Conservation (phyloP, 1,284 basidiomycete genomes). For the Sanghuangporus baumii region DNA sequence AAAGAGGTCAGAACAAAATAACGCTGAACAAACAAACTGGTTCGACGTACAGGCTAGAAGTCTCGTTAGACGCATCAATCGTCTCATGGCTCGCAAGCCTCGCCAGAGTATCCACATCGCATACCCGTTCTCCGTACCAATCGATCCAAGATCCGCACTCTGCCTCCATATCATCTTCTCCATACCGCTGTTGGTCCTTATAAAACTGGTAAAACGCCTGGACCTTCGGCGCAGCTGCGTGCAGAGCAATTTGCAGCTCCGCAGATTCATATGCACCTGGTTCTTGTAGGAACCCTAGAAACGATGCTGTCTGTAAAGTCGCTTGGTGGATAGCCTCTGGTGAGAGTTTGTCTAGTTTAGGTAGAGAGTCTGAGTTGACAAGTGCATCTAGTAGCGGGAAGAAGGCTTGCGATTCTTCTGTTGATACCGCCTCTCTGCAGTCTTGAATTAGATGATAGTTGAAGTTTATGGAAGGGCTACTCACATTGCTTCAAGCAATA, state of each 20-base stretch:
- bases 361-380: conserved; percentile 43
- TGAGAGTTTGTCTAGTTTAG: conserved; percentile 32
- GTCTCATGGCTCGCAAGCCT: conserved; percentile 52
- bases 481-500: conserved; percentile 80
- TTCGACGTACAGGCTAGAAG: conserved; percentile 22
- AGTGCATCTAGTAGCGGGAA: conserved; percentile 63
- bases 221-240: conserved; percentile 64
- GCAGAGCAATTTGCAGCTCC: conserved; percentile 61
- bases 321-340: conserved; percentile 51
- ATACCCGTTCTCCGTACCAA: conserved; percentile 77
- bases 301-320: conserved; percentile 44
- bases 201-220: conserved; percentile 72
- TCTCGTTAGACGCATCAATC: conserved; percentile 32
- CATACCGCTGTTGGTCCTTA: conserved; percentile 28
- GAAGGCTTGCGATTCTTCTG: conserved; percentile 63
- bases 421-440: conserved; percentile 50
- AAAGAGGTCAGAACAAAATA: not conserved
- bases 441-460: not conserved
- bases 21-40: not conserved
- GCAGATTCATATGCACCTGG: conserved; percentile 45
- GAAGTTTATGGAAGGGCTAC: conserved; percentile 27
- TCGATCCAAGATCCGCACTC: conserved; percentile 83
- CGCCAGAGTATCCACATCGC: conserved; percentile 60
- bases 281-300: conserved; percentile 42
- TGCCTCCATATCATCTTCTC: conserved; percentile 20